phyloP scores from a whole-genome alignment of 306 rosid species.

The Hippophae gyantsensis region DNA sequence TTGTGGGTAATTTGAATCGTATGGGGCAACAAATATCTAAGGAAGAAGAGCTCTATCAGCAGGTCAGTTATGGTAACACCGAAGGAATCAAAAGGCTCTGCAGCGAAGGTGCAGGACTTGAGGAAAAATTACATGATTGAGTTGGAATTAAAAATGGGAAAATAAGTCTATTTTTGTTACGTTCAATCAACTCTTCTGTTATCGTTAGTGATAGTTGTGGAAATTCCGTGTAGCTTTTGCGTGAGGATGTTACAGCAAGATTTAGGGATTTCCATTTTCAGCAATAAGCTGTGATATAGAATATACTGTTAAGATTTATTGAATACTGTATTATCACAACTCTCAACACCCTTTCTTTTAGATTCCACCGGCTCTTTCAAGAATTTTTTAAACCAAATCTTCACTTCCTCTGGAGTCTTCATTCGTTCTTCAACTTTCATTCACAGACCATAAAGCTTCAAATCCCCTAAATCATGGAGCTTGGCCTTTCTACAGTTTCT shows the following conservation, averaged over 20 bases:
- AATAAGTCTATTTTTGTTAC: not conserved
- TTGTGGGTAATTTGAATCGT: not conserved
- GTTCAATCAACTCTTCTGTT: not conserved
- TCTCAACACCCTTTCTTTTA: no score
- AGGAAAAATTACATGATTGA: conserved; percentile 34
- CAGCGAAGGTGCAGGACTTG: conserved; percentile 80
- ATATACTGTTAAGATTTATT: no score
- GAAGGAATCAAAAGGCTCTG: conserved; percentile 73
- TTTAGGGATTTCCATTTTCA: no score
- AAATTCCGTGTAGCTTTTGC: not conserved
- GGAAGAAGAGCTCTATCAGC: conserved; percentile 67
- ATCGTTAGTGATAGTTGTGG: not conserved
- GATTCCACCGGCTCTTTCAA: no score
- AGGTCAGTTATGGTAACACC: conserved; percentile 61
- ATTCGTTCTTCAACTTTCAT: no score
- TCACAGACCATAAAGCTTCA: no score
- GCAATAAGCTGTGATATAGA: no score
- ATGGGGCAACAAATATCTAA: conserved; percentile 94
- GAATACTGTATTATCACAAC: no score
- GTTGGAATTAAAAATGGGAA: not conserved
- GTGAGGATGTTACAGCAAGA: not conserved
- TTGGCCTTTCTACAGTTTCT: no score
- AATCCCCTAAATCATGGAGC: no score
- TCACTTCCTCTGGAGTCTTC: no score
- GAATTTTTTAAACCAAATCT: no score